Evolutionary conservation across 345 rosid species (phyloP).

Genomic region (Brassica napus): Da-Ae NC_063442.1:5106501-5107000

Average conservation of each 20-base stretch:
- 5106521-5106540: not conserved
- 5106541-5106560: not conserved
- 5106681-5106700: not conserved
- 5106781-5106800: not conserved
- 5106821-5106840: conserved; percentile 29
- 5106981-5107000: not conserved
- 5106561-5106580: not conserved
- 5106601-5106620: not conserved
- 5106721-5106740: conserved; percentile 3
- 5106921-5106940: not conserved
- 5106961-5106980: not conserved
- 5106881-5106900: not conserved
- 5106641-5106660: not conserved
- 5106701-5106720: not conserved
- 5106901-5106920: not conserved
- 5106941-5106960: not conserved
- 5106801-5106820: conserved; percentile 11
- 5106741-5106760: not conserved
- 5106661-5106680: not conserved
- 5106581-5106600: not conserved
- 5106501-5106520: not conserved
- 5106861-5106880: not conserved
- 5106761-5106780: not conserved
- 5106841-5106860: not conserved
- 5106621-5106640: not conserved